Base-by-base conservation (phyloP, 306 rosid genomes). In the Mucuna pruriens region DNA sequence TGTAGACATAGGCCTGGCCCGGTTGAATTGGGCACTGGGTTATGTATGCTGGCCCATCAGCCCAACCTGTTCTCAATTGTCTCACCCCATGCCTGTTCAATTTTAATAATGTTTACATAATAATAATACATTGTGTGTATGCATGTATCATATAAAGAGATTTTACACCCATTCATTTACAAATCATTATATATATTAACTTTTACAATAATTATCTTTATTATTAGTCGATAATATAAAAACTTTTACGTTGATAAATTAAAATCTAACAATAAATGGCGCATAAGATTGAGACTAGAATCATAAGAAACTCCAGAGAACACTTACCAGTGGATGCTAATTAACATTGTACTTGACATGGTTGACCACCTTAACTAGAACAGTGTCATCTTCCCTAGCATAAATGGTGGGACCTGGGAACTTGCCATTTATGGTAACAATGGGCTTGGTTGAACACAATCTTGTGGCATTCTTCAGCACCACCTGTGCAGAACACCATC, bases 21-120 rank as follows among this genome's bases (percentile, higher is more conserved):
- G 94, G 92, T 77, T 90, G 93, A 82, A 94, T 92, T 11, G 98
- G 98, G 71, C 98, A 94, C 29, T 94, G 98, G 4, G 98, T 94
- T 74, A 94, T 90, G 76, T 85, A 94, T 20, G 98, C 98, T 0
- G 98, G 98, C 34, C 98, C 98, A 83, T 94, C 98, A 0, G 98
- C 95, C 98, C 98, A 94, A 2, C 98, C 97, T 2, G 91, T 83
- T 40, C 96, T 67, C 16, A 94, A 81, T 33, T 94, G 98, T 71
- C 93, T 89, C 2, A 94, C 62, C 10, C 98, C 97, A 61, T 94
- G 98, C 98, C 98, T 90, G 61, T 66, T 79, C 57, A 75, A 62
- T 25, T 74, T 17, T 38, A 38, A 39, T 54, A 17, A 58, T 8
- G 0, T 57, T 8, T 23, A 42, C 0, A n/a, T 42, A 42, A 42